Percentiles rank a stretch among this genome's conserved stretches.
Conservation (phyloP, 805 yeast species). For the Zygoascus flipseniorum region DNA sequence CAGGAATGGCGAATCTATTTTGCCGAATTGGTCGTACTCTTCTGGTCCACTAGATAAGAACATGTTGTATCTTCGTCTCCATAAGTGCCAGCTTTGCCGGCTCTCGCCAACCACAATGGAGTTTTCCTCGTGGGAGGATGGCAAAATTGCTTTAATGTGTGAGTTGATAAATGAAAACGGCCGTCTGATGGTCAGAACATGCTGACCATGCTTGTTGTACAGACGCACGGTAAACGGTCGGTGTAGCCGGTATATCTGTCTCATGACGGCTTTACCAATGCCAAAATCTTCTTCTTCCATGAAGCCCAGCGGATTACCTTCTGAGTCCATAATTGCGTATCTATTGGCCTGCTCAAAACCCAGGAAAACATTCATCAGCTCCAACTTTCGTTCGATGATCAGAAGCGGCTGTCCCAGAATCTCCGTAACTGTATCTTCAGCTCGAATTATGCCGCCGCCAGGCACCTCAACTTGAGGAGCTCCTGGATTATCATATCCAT, state of each 20-base stretch:
- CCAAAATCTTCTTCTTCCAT: constrained; percentile 78
- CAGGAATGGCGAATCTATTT: constrained; percentile 77
- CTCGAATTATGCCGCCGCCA: constrained; percentile 42
- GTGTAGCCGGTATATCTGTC: constrained; percentile 79
- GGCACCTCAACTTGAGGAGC: background rate
- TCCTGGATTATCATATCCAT: constrained; percentile 1
- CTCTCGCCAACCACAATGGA: constrained; percentile 67
- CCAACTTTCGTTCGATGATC: constrained; percentile 81
- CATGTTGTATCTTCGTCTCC: constrained; percentile 84
- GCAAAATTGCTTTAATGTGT: constrained; percentile 65
- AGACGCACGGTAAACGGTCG: constrained; percentile 51
- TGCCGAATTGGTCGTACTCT: constrained; percentile 70
- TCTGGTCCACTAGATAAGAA: constrained; percentile 36
- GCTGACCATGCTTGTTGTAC: constrained; percentile 27
- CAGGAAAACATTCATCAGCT: constrained; percentile 74
- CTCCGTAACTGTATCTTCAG: constrained; percentile 50
- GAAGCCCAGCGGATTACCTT: constrained; percentile 69
- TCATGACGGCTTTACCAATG: constrained; percentile 54
- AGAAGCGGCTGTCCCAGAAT: constrained; percentile 72
- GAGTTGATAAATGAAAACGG: constrained; percentile 87
- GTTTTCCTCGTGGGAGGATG: constrained; percentile 35
- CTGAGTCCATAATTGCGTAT: constrained; percentile 59
- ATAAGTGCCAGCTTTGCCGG: constrained; percentile 88
- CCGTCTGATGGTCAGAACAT: constrained; percentile 47
- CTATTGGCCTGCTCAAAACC: constrained; percentile 90